A percentile compares a stretch with the other conserved stretches of the same genome.
These are phyloP conservation scores for Jasminum sambac DNA, from an alignment of 257 asterid species.

Conservation along the genomic window DNA sequence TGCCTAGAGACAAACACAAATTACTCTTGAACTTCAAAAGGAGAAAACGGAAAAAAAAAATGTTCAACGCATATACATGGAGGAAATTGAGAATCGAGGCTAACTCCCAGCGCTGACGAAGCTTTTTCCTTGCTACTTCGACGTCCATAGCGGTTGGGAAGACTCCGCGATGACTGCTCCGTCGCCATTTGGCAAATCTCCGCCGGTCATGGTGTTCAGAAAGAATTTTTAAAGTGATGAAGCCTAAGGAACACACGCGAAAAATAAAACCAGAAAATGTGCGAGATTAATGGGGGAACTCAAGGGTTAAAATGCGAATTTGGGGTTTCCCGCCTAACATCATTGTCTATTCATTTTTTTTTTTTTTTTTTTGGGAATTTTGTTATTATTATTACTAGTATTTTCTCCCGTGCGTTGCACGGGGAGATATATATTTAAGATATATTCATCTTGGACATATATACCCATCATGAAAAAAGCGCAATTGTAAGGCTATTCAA, in stretches of 20 bases:
- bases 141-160: conserved; percentile 27
- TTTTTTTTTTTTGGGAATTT: too few relatives aligned
- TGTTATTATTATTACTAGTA: too few relatives aligned
- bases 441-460: too few relatives aligned
- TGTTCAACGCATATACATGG: conserved; percentile 40
- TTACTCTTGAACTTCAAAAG: not conserved
- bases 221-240: not conserved
- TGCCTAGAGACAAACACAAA: not conserved
- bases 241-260: not conserved
- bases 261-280: too few relatives aligned
- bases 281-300: too few relatives aligned
- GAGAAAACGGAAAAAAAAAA: not conserved
- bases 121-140: conserved; percentile 44
- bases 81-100: conserved; percentile 91
- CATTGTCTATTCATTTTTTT: too few relatives aligned
- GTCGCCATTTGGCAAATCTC: conserved; percentile 20
- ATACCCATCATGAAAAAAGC: too few relatives aligned
- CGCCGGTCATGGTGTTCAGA: conserved; percentile 14
- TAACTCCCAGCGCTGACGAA: conserved; percentile 87
- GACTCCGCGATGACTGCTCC: conserved; percentile 19
- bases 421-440: too few relatives aligned
- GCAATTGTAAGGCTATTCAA: too few relatives aligned
- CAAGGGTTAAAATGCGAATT: too few relatives aligned
- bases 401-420: too few relatives aligned
- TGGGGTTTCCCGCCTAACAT: too few relatives aligned